phyloP scores from a whole-genome alignment of 179 eudicot genomes.

The Beta macrorhiza region DNA sequence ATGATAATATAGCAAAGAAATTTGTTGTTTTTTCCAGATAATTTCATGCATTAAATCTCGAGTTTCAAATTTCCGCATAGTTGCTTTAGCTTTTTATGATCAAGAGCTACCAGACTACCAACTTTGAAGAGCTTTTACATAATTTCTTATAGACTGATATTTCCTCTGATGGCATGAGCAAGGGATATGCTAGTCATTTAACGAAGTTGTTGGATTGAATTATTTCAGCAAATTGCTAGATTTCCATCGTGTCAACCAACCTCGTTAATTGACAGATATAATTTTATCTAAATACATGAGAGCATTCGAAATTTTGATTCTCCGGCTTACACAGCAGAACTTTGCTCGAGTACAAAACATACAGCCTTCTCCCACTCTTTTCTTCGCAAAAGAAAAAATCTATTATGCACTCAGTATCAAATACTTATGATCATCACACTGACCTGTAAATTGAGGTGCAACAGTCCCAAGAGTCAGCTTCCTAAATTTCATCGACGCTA shows the following conservation, averaged over 20 bases:
- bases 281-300: neutral
- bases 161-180: neutral
- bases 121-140: neutral
- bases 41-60: neutral
- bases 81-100: neutral
- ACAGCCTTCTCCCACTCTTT: neutral
- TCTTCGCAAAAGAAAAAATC: neutral
- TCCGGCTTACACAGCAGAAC: neutral
- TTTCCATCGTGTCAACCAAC: conserved; percentile 9
- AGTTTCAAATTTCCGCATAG: neutral
- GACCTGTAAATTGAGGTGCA: conserved; percentile 92
- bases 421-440: conserved; percentile 26
- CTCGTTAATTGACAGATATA: neutral
- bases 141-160: neutral
- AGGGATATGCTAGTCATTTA: neutral
- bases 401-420: neutral
- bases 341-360: neutral
- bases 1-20: neutral
- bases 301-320: neutral
- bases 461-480: conserved; percentile 92
- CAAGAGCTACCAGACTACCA: neutral
- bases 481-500: conserved; percentile 64
- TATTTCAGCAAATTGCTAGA: neutral
- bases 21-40: neutral
- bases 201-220: neutral